These are phyloP conservation scores for Wickerhamiella kurtzmanii DNA, from an alignment of 805 yeast genomes.

Conservation along the genomic window DNA sequence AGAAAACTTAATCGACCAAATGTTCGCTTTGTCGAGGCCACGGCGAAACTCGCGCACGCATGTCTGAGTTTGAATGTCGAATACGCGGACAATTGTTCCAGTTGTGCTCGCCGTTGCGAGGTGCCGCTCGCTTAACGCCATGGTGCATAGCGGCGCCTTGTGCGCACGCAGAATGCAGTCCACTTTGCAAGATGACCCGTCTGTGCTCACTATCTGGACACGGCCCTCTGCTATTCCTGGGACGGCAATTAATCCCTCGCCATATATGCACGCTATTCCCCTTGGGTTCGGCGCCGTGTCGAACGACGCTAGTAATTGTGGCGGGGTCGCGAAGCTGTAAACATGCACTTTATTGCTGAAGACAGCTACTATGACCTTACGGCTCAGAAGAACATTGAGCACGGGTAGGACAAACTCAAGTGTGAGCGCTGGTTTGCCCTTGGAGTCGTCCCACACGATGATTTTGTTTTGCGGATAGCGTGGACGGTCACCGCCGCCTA, in stretches of 20 bases:
- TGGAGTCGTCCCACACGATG: constrained; percentile 84
- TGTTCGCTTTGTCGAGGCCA: constrained; percentile 73
- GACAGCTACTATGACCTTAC: constrained; percentile 64
- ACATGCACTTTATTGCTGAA: constrained; percentile 54
- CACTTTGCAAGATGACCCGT: constrained; percentile 39
- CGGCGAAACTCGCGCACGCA: constrained; percentile 75
- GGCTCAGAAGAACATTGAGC: constrained; percentile 56
- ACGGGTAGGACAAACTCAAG: constrained; percentile 70
- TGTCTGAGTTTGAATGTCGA: constrained; percentile 53
- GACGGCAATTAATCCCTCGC: constrained; percentile 47
- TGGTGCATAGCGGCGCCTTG: constrained; percentile 46
- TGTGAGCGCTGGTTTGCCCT: constrained; percentile 54
- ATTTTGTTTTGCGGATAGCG: constrained; percentile 65
- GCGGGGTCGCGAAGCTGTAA: constrained; percentile 72
- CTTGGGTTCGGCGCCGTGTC: constrained; percentile 51
- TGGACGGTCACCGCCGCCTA: constrained; percentile 81
- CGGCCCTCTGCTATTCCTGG: constrained; percentile 71
- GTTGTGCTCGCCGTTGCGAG: constrained; percentile 71
- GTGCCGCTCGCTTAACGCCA: constrained; percentile 52
- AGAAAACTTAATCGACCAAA: constrained; percentile 74
- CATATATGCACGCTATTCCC: constrained; percentile 47
- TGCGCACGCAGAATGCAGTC: constrained; percentile 69
- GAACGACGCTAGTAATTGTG: constrained; percentile 46
- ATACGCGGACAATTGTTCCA: constrained; percentile 69
- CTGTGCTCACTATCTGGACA: constrained; percentile 63